Conservation (phyloP, 495 filamentous ascomycete genomes). For the Aspergillus baeticus region DNA sequence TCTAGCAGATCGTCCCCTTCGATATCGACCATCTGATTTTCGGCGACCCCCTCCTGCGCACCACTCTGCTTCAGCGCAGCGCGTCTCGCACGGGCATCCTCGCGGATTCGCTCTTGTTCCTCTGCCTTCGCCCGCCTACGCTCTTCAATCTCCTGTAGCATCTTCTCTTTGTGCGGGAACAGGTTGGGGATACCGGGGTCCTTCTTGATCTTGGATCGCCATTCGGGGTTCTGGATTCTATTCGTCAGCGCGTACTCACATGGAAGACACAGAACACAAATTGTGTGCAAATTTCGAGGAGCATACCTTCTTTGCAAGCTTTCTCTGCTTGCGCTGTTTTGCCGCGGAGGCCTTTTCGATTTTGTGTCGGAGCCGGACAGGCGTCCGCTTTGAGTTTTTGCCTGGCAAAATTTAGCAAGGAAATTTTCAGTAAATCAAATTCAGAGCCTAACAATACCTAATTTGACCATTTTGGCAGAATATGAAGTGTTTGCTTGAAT, state of each 20-base stretch:
- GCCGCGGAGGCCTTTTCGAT: conserved; percentile 90
- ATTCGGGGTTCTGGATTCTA: conserved; percentile 77
- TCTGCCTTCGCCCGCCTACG: conserved; percentile 75
- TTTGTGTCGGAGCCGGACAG: conserved; percentile 87
- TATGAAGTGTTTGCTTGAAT: conserved; percentile 1
- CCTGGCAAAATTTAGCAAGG: conserved; percentile 49
- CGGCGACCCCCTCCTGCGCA: conserved; percentile 36
- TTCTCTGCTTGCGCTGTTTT: conserved; percentile 86
- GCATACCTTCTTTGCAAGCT: conserved; percentile 78
- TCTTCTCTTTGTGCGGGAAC: conserved; percentile 95
- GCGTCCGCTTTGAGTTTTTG: conserved; percentile 88
- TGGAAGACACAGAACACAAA: background rate
- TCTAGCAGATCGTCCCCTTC: conserved; percentile 49
- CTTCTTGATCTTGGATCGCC: conserved; percentile 90
- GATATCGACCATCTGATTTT: conserved; percentile 34
- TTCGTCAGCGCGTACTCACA: conserved; percentile 4
- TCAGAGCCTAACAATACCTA: conserved; percentile 35
- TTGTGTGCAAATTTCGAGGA: background rate
- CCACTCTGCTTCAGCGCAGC: conserved; percentile 40
- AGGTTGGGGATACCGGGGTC: conserved; percentile 96
- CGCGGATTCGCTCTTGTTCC: conserved; percentile 65
- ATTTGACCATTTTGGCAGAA: conserved; percentile 47
- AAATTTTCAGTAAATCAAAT: background rate
- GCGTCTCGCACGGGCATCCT: conserved; percentile 67
- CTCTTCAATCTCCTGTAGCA: conserved; percentile 92